Base-by-base conservation (phyloP, 148 eudicot genomes). In the Dysphania ambrosioides region DNA sequence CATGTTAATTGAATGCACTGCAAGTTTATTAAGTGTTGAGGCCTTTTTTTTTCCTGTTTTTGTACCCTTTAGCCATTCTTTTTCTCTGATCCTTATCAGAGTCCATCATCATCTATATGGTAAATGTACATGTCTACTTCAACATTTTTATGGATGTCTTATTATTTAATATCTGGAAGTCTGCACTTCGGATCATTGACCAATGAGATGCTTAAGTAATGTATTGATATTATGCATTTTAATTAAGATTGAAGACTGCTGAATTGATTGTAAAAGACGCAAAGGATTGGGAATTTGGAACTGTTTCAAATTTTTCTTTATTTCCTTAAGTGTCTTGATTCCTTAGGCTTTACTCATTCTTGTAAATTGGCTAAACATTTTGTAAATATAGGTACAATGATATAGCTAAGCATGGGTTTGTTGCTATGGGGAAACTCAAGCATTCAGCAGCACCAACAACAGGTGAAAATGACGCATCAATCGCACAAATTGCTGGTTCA, bases 401-500 rank as follows among this genome's bases (percentile, higher is more conserved):
- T 78, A 92, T 95, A 76, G 97, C 99, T 70, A 86, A 88, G 75
- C 88, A 82, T 75, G 99, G 97, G 47, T 89, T 90, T 78, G 73
- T 79, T 76, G 97, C 92, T 5, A 87, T 82, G 76, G 93, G 83
- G 64, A 83, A 82, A 69, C 16, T 79, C 68, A 87, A 82, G 72
- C 51, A 81, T 61, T 29, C 80, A 19, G 66, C 66, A 69, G 66
- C 71, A 60, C 77, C 72, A 41, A 21, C 71, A 29, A 75, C 79
- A 23, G 78, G 65, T 68, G 84, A 80, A 77, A 77, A 81, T 72
- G 82, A 80, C 77, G 60, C 72, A 34, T 78, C 90, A 56, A 70
- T 75, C 58, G 75, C 82, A 34, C 82, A 60, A 70, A 72, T 73
- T 75, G 72, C 81, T 56, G 65, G 71, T 58, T 57, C 63, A 18